These are phyloP conservation scores for Cutaneotrichosporon cyanovorans DNA, from an alignment of 1,284 basidiomycete genomes.

Conservation along the genomic window DNA sequence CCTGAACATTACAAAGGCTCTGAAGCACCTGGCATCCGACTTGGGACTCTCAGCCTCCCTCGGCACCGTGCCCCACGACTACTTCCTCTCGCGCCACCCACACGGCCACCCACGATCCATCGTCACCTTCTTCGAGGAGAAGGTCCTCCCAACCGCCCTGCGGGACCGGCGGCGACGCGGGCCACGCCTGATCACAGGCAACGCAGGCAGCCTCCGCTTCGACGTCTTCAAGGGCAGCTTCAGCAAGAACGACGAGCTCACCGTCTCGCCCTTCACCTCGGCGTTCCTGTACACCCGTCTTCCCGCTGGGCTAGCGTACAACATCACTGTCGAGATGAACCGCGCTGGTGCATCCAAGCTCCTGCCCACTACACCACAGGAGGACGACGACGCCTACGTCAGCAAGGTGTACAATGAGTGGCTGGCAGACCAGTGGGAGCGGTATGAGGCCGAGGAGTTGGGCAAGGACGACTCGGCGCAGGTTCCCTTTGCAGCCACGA, in stretches of 20 bases:
- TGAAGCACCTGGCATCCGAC: constrained; percentile 25
- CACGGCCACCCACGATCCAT: constrained; percentile 61
- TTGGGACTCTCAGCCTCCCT: constrained; percentile 46
- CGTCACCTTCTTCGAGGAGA: constrained; percentile 55
- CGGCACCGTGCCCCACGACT: constrained; percentile 67
- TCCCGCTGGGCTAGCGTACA: constrained; percentile 29
- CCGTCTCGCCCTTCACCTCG: constrained; percentile 55
- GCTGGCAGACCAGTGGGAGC: constrained; percentile 25
- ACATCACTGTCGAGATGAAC: constrained; percentile 38
- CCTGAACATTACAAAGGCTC: constrained; percentile 26
- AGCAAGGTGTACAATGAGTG: constrained; percentile 21
- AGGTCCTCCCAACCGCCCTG: constrained; percentile 48
- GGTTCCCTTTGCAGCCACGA: constrained; percentile 5
- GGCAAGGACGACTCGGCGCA: neutral
- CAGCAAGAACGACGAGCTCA: constrained; percentile 70
- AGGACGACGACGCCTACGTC: constrained; percentile 25
- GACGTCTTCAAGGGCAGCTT: constrained; percentile 61
- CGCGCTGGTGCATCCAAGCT: constrained; percentile 39
- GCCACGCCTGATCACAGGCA: constrained; percentile 59
- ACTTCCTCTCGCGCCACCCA: constrained; percentile 57
- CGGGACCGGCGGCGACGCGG: constrained; percentile 23
- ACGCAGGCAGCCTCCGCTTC: constrained; percentile 68
- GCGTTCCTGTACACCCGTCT: constrained; percentile 36
- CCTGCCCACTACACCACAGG: constrained; percentile 13
- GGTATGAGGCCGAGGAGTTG: constrained; percentile 9